These are phyloP conservation scores for Hylodesmum podocarpum DNA, from an alignment of 306 rosid species.

Conservation along the genomic window DNA sequence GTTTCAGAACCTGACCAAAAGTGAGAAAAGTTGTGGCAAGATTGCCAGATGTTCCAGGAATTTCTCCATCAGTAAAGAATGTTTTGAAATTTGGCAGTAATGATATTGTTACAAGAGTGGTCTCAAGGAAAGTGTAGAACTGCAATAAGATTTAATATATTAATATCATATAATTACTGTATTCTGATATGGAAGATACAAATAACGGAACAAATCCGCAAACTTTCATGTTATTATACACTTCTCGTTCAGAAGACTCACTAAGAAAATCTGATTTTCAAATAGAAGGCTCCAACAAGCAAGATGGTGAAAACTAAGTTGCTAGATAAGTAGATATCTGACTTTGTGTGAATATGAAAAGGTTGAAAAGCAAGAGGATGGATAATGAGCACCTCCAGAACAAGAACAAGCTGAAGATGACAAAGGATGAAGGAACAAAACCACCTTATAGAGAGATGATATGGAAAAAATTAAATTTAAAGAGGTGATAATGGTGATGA, in stretches of 20 bases:
- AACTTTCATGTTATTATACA: not conserved
- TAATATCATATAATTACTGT: not conserved
- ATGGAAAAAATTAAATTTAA: not conserved
- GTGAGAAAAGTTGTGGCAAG: slow-evolving; percentile 82
- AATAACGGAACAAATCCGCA: not conserved
- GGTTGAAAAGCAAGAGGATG: not conserved
- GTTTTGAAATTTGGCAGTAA: slow-evolving; percentile 65
- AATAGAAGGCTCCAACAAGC: not conserved
- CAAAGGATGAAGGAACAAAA: not conserved
- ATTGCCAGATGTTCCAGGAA: slow-evolving; percentile 71
- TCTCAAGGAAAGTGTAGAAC: slow-evolving; percentile 84
- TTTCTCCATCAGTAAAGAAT: slow-evolving; percentile 73
- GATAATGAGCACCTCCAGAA: not conserved
- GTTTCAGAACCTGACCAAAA: slow-evolving; percentile 52
- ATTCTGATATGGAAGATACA: not conserved
- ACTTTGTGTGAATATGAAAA: not conserved
- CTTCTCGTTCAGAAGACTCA: not conserved
- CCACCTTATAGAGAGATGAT: not conserved
- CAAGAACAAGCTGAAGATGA: not conserved
- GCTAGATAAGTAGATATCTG: not conserved
- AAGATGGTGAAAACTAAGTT: not conserved
- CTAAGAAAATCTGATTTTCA: not conserved
- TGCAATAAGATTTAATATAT: slow-evolving; percentile 37
- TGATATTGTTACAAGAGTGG: slow-evolving; percentile 66
- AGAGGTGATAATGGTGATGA: not conserved